Evolutionary conservation across 495 filamentous ascomycete species (phyloP), one percentile per base, ranked within the genome.

Genomic region (Elaphomyces granulatus): DNA sequence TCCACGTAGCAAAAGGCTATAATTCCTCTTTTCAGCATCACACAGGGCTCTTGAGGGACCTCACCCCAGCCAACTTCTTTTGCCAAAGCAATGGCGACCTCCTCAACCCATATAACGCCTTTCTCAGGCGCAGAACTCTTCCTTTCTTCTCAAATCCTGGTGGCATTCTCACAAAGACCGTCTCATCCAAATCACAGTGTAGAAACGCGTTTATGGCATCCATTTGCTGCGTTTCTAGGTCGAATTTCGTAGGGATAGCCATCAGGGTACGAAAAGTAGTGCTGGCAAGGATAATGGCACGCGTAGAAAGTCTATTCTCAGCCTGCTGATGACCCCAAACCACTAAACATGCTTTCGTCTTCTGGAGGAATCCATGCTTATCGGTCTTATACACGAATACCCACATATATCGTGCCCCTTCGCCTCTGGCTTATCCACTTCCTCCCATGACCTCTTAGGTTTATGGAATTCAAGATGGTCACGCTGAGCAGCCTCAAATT

Each of bases 161-260:
- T 3, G 47, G 50, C 23, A 45, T 17, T 14, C 37, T 20, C 2
- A 38, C 34, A 32, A 44, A 45, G 0, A 51, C 37, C 9, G 8
- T 34, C 28, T 55, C 38, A 30, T 51, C 42, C 3, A 58, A 15
- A n/a, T 15, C 10, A 18, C 36, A 42, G 17, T 61, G 50, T 0
- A 47, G 32, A 23, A 61, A 60, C 1, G 56, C 53, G 34, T 48
- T 59, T 12, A 59, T 28, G 12, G 40, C 40, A 40, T 53, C 44
- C 23, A 36, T 46, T 47, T 47, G 43, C 2, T 30, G 32, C 8
- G 43, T 34, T 32, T 47, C 35, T 1, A 47, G 44, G 36, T 47
- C 43, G 26, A 48, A 47, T 3, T n/a, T 10, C 17, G 36, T 45
- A 8, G 44, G 38, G 1, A 57, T 26, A 10, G 53, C 42, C 40